phyloP scores from a whole-genome alignment of 2,329 filamentous ascomycete genomes.

The Curvularia sp. region DNA sequence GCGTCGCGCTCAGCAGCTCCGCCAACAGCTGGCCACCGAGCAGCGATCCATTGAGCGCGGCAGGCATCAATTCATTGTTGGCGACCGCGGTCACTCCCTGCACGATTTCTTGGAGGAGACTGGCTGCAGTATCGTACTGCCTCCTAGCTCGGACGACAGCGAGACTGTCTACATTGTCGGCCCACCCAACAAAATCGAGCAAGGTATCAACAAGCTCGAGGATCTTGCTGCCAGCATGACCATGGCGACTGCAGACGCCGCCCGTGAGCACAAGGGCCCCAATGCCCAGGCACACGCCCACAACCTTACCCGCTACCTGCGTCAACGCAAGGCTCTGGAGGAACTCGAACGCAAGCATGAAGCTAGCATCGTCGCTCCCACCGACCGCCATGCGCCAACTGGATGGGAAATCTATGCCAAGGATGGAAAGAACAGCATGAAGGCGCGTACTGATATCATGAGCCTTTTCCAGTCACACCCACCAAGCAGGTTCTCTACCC shows the following conservation, averaged over 20 bases:
- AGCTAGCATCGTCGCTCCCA: constrained; percentile 85
- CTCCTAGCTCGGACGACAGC: constrained; percentile 75
- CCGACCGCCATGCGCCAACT: constrained; percentile 70
- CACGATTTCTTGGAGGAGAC: constrained; percentile 90
- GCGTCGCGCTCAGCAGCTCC: constrained; percentile 75
- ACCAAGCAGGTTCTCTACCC: constrained; percentile 70
- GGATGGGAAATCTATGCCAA: constrained; percentile 89
- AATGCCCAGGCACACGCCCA: constrained; percentile 81
- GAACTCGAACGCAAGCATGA: constrained; percentile 81
- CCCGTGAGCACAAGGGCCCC: constrained; percentile 76
- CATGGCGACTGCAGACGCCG: constrained; percentile 81
- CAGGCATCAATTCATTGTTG: constrained; percentile 93
- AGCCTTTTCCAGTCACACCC: constrained; percentile 76
- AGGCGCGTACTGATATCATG: constrained; percentile 76
- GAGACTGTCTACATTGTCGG: constrained; percentile 87
- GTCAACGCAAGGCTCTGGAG: constrained; percentile 79
- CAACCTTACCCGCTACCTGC: constrained; percentile 86
- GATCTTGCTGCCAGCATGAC: constrained; percentile 88
- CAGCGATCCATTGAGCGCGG: constrained; percentile 83
- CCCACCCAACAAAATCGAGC: constrained; percentile 73
- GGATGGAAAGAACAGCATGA: constrained; percentile 81
- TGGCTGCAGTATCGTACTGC: constrained; percentile 86
- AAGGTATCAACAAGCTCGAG: constrained; percentile 82
- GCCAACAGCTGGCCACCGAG: constrained; percentile 76
- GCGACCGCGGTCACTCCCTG: constrained; percentile 77